Percentiles rank a stretch among this genome's conserved stretches.
Evolutionary conservation across 2,329 filamentous ascomycete species (phyloP).

Genomic region (Nigrograna mackinnonii): DNA sequence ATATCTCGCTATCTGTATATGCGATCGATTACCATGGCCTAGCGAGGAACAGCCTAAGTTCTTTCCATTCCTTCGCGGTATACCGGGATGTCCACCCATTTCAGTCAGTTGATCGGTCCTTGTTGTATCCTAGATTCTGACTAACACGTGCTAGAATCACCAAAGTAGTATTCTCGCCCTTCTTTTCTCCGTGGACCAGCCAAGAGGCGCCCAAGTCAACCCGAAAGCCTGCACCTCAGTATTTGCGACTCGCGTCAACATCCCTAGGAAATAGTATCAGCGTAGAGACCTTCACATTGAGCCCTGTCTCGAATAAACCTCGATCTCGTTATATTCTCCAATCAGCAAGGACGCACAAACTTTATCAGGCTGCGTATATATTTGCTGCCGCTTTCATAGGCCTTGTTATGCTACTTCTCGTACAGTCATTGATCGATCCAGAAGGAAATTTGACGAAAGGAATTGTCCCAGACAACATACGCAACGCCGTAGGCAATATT

Average conservation of each 20-base stretch:
- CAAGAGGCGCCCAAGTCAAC: no score
- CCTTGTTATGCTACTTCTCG: constrained; percentile 64
- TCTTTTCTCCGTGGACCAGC: constrained; percentile 40
- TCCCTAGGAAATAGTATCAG: constrained; percentile 79
- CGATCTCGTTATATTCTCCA: constrained; percentile 70
- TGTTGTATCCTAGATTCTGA: constrained; percentile 7
- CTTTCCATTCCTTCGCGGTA: constrained; percentile 54
- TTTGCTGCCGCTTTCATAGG: constrained; percentile 63
- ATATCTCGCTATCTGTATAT: constrained; percentile 76
- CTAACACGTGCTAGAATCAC: constrained; percentile 49
- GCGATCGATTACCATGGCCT: constrained; percentile 71
- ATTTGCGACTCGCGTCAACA: constrained; percentile 78
- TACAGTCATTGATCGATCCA: constrained; percentile 62
- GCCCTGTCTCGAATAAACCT: constrained; percentile 51
- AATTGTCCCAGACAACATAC: constrained; percentile 58
- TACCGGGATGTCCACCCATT: constrained; percentile 60
- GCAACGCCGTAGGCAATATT: constrained; percentile 35
- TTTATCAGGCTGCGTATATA: constrained; percentile 59
- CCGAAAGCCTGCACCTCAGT: constrained; percentile 51
- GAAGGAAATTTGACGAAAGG: constrained; percentile 47
- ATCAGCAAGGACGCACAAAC: constrained; percentile 51
- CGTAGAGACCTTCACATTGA: constrained; percentile 77
- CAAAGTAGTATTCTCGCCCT: constrained; percentile 52
- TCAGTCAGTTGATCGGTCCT: constrained; percentile 24
- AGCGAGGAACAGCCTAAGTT: constrained; percentile 48